phyloP scores from a whole-genome alignment of 2,329 filamentous ascomycete genomes.

The Pochonia chlamydosporia region DNA sequence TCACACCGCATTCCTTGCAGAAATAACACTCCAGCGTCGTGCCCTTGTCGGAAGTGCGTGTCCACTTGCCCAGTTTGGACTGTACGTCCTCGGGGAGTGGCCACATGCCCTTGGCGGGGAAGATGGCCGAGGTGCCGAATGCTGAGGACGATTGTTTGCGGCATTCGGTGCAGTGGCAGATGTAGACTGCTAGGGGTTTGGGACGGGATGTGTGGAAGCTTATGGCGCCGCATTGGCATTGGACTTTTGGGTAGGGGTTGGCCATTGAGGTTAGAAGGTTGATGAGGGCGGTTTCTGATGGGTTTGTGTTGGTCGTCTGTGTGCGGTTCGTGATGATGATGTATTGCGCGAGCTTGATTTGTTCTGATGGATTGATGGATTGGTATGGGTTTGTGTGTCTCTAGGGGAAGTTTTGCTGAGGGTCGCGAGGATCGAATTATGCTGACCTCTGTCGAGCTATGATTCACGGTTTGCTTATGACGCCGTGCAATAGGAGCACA shows the following conservation, averaged over 20 bases:
- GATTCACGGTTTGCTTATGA: too few relatives aligned
- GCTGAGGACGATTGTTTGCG: constrained; percentile 39
- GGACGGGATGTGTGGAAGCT: constrained; percentile 16
- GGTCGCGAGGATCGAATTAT: too few relatives aligned
- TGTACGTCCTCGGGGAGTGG: constrained; percentile 28
- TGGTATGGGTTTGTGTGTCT: too few relatives aligned
- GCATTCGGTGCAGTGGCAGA: constrained; percentile 42
- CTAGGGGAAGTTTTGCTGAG: too few relatives aligned
- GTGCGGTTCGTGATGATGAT: background rate
- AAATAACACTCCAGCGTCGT: constrained; percentile 38
- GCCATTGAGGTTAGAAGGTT: background rate
- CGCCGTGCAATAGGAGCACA: too few relatives aligned
- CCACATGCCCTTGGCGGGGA: constrained; percentile 32
- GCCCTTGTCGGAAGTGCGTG: constrained; percentile 31
- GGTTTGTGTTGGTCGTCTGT: background rate
- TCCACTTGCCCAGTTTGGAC: constrained; percentile 29
- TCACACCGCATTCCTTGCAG: constrained; percentile 36
- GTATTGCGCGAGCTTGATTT: too few relatives aligned
- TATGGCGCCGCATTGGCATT: constrained; percentile 36
- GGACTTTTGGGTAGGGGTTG: constrained; percentile 16
- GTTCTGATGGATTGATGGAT: too few relatives aligned
- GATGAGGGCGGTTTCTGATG: background rate
- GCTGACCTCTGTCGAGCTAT: too few relatives aligned
- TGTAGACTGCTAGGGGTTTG: constrained; percentile 17
- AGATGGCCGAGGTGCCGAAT: constrained; percentile 40